phyloP scores from a whole-genome alignment of 1,284 basidiomycete genomes.

The Tilletia caries region DNA sequence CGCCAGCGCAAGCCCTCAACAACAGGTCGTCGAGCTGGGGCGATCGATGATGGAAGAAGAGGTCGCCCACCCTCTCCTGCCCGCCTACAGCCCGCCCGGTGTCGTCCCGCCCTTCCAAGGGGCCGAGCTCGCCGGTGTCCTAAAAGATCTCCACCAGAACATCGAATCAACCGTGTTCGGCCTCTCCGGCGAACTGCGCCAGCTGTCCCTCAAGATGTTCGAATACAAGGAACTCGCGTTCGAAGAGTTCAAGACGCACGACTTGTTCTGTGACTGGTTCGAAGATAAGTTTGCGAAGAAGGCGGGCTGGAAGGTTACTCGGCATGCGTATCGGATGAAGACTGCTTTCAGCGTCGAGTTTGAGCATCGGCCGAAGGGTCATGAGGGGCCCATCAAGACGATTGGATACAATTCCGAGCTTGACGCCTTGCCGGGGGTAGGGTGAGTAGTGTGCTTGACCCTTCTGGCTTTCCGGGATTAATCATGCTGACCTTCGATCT shows the following conservation, averaged over 20 bases:
- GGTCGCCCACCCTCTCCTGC: neutral
- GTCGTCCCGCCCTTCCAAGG: neutral
- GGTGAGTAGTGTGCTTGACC: too few species aligned
- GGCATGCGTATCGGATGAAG: conserved; percentile 44
- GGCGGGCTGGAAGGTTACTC: conserved; percentile 44
- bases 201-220: conserved; percentile 51
- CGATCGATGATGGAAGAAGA: neutral
- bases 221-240: conserved; percentile 51
- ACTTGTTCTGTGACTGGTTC: conserved; percentile 41
- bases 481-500: conserved; percentile 3
- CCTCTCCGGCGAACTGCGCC: conserved; percentile 43
- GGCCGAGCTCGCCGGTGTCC: neutral
- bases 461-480: neutral
- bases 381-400: conserved; percentile 21
- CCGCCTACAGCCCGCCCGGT: conserved; percentile 7
- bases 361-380: conserved; percentile 41
- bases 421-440: conserved; percentile 57
- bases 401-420: conserved; percentile 65
- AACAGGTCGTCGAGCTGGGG: neutral
- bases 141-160: conserved; percentile 25
- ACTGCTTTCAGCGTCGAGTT: conserved; percentile 77
- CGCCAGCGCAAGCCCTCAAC: neutral
- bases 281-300: conserved; percentile 13
- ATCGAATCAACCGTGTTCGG: conserved; percentile 36
- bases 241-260: conserved; percentile 43